Percentiles rank a stretch among this genome's conserved stretches.
Evolutionary conservation across 2,329 filamentous ascomycete genomes (phyloP).

Genomic region (Myriangium duriaei): DNA sequence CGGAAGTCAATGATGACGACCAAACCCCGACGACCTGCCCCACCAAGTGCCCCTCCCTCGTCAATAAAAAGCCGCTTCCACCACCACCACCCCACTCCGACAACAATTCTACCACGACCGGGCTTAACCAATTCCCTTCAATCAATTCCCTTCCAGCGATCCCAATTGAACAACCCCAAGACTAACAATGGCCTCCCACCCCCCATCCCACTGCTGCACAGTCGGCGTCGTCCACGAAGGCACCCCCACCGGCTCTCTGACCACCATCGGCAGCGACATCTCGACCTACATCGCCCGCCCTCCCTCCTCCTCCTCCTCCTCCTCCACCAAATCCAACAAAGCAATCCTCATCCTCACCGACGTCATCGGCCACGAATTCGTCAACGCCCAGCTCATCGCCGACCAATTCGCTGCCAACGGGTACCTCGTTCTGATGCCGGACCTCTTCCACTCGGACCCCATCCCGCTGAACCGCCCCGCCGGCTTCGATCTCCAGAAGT

Average conservation of each 20-base stretch:
- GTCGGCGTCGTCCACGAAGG: constrained; percentile 27
- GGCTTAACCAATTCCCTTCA: too few relatives aligned
- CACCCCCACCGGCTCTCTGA: constrained; percentile 21
- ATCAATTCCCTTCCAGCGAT: too few relatives aligned
- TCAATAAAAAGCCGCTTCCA: too few relatives aligned
- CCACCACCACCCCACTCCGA: too few relatives aligned
- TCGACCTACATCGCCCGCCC: constrained; percentile 45
- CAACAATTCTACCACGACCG: too few relatives aligned
- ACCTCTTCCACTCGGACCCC: constrained; percentile 57
- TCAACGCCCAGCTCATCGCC: constrained; percentile 47
- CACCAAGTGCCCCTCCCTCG: too few relatives aligned
- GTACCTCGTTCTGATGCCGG: constrained; percentile 56
- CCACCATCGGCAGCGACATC: constrained; percentile 28
- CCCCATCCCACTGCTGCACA: constrained; percentile 26
- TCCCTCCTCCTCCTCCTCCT: constrained; percentile 35
- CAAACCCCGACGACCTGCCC: too few relatives aligned
- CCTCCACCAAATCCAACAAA: constrained; percentile 39
- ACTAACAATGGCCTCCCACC: constrained; percentile 24
- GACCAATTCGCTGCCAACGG: constrained; percentile 65
- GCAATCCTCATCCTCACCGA: constrained; percentile 47
- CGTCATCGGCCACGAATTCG: constrained; percentile 44
- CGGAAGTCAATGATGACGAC: too few relatives aligned
- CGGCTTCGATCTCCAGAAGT: constrained; percentile 38
- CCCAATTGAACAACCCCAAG: not conserved
- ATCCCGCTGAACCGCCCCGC: constrained; percentile 40